Base-by-base conservation (phyloP, 2,329 filamentous ascomycete species). In the Tolypocladium album region DNA sequence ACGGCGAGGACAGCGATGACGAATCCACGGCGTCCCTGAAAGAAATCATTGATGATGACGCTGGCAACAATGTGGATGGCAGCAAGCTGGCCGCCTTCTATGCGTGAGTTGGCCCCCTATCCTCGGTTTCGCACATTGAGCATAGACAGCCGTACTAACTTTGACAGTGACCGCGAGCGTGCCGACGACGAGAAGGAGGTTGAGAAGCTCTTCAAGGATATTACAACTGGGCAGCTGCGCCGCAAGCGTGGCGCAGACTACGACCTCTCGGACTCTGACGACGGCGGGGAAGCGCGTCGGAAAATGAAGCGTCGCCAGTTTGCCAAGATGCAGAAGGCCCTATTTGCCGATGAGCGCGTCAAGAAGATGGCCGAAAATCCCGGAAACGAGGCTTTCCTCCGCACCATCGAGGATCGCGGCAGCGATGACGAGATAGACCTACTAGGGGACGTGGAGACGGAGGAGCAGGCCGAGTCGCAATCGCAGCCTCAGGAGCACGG, bases 41-140 rank as follows among this genome's bases (percentile, higher is more conserved):
- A 66, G 87, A 91, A 63, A 95, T 99, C 85, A 96, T 99, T 69
- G 89, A 94, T 68, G 92, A 97, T 68, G 85, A 88, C 31, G 85
- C 84, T 60, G 84, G 86, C 39, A 87, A 93, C 64, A 82, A 88
- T n/a, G 84, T 85, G 4, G 88, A 97, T 63, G 90, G 92, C 71
- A 82, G 87, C 53, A 85, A 91, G 71, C 77, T 97, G 61, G 93
- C 93, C 50, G 92, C 90, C 27, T 88, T 94, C 68, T 91, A 89
- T 75, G 92, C 92, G 88, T 94, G 85, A 82, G 90, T 86, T 36
- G 34, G n/a, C 53, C 1, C 13, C 42, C n/a, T 20, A 22, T 20
- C 9, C 55, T 36, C 13, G 12, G 22, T 24, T 24, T 22, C 39
- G 24, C 56, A 12, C n/a, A 40, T 3, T n/a, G 50, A 2, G 9